Evolutionary conservation across 1,284 basidiomycete genomes (phyloP).

Genomic region (Blastosporella zonata): DNA sequence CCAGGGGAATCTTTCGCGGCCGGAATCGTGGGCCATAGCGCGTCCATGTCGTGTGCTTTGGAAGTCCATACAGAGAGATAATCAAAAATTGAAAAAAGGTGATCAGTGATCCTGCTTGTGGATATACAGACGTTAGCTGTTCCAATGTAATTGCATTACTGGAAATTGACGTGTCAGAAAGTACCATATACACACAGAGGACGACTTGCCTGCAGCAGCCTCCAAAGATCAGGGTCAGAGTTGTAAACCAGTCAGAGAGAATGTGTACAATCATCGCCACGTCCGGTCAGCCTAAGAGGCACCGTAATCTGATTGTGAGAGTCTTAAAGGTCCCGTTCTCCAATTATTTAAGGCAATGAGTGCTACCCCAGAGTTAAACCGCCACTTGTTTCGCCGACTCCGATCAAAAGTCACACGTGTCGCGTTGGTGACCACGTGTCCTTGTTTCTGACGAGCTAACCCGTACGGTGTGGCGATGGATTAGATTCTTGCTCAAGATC

Average conservation of each 20-base stretch:
- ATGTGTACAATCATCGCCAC: slow-evolving; percentile 16
- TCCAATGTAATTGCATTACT: slow-evolving; percentile 76
- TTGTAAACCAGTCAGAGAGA: slow-evolving; percentile 52
- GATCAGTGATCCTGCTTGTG: slow-evolving; percentile 71
- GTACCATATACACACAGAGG: background rate
- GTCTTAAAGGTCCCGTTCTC: no score
- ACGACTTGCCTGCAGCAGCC: slow-evolving; percentile 71
- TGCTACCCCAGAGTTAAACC: no score
- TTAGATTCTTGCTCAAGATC: no score
- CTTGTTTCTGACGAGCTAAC: no score
- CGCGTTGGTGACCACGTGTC: no score
- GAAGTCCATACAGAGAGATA: slow-evolving; percentile 69
- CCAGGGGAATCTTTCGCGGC: slow-evolving; percentile 68
- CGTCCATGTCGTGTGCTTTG: slow-evolving; percentile 50
- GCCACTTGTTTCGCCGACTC: no score
- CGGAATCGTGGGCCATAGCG: slow-evolving; percentile 48
- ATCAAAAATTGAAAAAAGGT: slow-evolving; percentile 83
- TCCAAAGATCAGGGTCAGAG: slow-evolving; percentile 71
- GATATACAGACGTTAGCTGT: slow-evolving; percentile 60
- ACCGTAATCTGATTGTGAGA: no score
- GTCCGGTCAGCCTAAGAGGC: no score
- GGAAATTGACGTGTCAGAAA: slow-evolving; percentile 1
- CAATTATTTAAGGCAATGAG: no score
- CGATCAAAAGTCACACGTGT: no score
- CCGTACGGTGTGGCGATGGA: no score